Evolutionary conservation across 2,329 filamentous ascomycete genomes (phyloP).

Genomic region (Alternaria sp.): DNA sequence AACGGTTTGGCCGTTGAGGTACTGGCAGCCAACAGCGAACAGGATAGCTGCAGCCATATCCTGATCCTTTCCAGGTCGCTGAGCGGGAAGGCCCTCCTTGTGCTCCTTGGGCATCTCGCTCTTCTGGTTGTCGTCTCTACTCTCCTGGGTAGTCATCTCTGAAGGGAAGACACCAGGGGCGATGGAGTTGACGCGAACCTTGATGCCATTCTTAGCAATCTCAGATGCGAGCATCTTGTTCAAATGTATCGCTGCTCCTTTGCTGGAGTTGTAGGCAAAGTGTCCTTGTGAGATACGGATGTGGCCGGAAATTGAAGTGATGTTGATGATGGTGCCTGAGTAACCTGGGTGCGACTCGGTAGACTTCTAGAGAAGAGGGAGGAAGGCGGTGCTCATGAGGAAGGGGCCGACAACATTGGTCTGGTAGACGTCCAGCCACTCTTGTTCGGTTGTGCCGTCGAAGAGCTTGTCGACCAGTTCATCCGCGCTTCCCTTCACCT

Average conservation of each 20-base stretch:
- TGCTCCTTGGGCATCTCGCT: constrained; percentile 62
- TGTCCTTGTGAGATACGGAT: constrained; percentile 59
- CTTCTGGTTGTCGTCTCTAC: constrained; percentile 62
- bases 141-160: constrained; percentile 65
- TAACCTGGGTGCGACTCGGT: constrained; percentile 55
- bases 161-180: constrained; percentile 66
- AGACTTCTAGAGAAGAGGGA: constrained; percentile 57
- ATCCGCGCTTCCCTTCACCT: constrained; percentile 52
- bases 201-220: constrained; percentile 60
- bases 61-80: constrained; percentile 64
- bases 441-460: constrained; percentile 55
- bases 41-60: constrained; percentile 67
- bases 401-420: constrained; percentile 60
- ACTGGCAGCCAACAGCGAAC: constrained; percentile 61
- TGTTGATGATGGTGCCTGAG: constrained; percentile 58
- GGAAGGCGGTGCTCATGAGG: constrained; percentile 58
- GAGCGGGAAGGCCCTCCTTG: constrained; percentile 61
- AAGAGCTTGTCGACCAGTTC: constrained; percentile 57
- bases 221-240: constrained; percentile 64
- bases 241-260: constrained; percentile 63
- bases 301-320: constrained; percentile 57
- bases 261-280: constrained; percentile 60
- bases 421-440: constrained; percentile 57
- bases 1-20: constrained; percentile 59
- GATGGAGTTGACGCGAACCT: constrained; percentile 66